Evolutionary conservation across 495 filamentous ascomycete species (phyloP), one percentile per base, ranked within the genome.

Genomic region (Aspergillus campestris): DNA sequence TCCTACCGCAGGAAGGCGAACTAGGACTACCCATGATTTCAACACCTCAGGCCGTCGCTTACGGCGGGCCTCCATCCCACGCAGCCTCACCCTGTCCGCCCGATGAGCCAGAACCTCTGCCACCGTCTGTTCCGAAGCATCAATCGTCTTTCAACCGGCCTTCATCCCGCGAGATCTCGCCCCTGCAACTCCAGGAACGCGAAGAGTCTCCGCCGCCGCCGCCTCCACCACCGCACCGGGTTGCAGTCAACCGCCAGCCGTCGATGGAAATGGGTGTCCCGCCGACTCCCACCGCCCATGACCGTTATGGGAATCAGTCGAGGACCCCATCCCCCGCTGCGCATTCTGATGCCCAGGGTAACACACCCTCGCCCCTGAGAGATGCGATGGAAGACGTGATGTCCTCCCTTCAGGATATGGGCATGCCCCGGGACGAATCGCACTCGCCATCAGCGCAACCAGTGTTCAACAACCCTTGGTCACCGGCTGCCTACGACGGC

Each of bases 361-460:
- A 88, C 51, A 98, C 92, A 0, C 92, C 92, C 5, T 95, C 92
- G 8, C 94, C 92, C 0, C 63, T 99, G 2, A 72, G 91, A 39
- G 85, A 89, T 60, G 92, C 92, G 0, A 97, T 97, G 91, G 90
- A 96, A 57, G 92, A 94, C 68, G 89, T 99, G 9, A 97, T 97
- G 81, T 89, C 89, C 47, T 95, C 92, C 30, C 66, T 99, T 41
- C 79, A 97, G 59, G 88, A 88, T 51, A 88, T 99, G 81, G 83
- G 81, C 12, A 72, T 84, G 52, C 69, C 77, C 28, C 69, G 70
- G 49, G 70, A 74, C 33, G 64, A 24, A 4, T 24, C 61, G 18
- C 65, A 70, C 34, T 69, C 69, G 8, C 62, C 67, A n/a, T 66
- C 67, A 35, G 71, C 58, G n/a, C 54, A 78, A 11, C 75, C 81